These are phyloP conservation scores for Musa acuminata DNA, from an alignment of 176 grass and related monocot genomes.

Conservation along the genomic window DNA sequence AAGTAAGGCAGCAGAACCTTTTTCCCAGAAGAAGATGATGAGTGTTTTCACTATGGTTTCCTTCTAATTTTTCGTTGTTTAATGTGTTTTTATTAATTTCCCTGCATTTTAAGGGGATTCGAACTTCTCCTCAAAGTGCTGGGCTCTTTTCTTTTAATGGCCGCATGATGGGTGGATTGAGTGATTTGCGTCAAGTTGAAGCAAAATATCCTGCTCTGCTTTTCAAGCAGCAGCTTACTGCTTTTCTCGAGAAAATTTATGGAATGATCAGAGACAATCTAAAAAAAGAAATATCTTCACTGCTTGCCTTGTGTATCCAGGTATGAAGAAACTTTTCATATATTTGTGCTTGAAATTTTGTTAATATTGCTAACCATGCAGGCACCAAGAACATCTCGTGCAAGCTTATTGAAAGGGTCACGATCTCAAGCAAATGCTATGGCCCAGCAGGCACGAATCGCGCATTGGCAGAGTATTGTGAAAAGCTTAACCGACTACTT, in stretches of 20 bases:
- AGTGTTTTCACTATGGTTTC: background rate
- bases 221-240: conserved; percentile 82
- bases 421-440: conserved; percentile 22
- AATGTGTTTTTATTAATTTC: background rate
- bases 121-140: conserved; percentile 42
- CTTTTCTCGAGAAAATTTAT: conserved; percentile 83
- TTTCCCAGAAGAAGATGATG: background rate
- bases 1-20: conserved; percentile 25
- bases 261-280: conserved; percentile 69
- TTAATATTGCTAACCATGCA: background rate
- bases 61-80: background rate
- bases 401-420: conserved; percentile 30
- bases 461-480: conserved; percentile 20
- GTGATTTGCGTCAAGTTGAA: conserved; percentile 58
- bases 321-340: conserved; percentile 21
- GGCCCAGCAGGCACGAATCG: conserved; percentile 16
- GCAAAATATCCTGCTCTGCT: conserved; percentile 80
- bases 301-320: conserved; percentile 76
- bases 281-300: conserved; percentile 74
- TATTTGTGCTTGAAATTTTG: background rate
- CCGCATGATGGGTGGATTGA: conserved; percentile 36
- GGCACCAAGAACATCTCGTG: conserved; percentile 25
- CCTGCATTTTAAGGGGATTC: conserved; percentile 25
- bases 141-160: conserved; percentile 51
- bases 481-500: conserved; percentile 21